phyloP scores from a whole-genome alignment of 2,329 filamentous ascomycete species.

The Aspergillus fumigatiaffinis region DNA sequence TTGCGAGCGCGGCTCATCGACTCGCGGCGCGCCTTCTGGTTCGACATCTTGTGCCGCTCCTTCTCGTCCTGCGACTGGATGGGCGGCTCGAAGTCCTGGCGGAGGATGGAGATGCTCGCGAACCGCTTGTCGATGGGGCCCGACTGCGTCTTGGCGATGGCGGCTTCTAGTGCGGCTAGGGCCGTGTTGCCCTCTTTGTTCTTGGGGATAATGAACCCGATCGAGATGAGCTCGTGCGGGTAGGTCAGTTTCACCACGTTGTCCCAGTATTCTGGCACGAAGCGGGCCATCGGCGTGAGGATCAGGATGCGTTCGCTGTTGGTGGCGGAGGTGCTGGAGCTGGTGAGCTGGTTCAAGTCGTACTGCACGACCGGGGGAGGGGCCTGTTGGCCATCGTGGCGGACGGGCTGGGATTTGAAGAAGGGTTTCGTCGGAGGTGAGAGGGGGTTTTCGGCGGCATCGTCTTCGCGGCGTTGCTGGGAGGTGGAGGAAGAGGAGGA shows the following conservation, averaged over 20 bases:
- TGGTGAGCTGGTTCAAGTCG: conserved; percentile 91
- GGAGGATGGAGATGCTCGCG: conserved; percentile 86
- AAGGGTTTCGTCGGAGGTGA: conserved; percentile 73
- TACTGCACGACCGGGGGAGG: conserved; percentile 89
- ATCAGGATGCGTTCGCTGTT: conserved; percentile 86
- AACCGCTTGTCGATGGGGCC: conserved; percentile 79
- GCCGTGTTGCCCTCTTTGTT: conserved; percentile 87
- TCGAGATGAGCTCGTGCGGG: conserved; percentile 88
- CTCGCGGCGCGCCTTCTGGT: conserved; percentile 80
- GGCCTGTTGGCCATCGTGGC: conserved; percentile 46
- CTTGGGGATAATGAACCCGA: conserved; percentile 95
- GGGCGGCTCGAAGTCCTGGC: conserved; percentile 89
- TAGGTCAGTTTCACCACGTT: conserved; percentile 81
- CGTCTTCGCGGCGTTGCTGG: conserved; percentile 49
- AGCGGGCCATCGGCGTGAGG: conserved; percentile 85
- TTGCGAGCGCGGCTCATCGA: conserved; percentile 94
- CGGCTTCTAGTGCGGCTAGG: conserved; percentile 74
- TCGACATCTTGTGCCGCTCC: conserved; percentile 85
- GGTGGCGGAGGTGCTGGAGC: conserved; percentile 67
- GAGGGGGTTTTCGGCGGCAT: conserved; percentile 64
- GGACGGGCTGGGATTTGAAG: conserved; percentile 57
- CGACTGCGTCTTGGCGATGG: conserved; percentile 80
- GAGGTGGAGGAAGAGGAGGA: conserved; percentile 46
- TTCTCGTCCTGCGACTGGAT: conserved; percentile 75
- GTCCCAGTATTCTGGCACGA: conserved; percentile 94